phyloP scores from a whole-genome alignment of 768 basidiomycete genomes.

The Megacollybia marginata region DNA sequence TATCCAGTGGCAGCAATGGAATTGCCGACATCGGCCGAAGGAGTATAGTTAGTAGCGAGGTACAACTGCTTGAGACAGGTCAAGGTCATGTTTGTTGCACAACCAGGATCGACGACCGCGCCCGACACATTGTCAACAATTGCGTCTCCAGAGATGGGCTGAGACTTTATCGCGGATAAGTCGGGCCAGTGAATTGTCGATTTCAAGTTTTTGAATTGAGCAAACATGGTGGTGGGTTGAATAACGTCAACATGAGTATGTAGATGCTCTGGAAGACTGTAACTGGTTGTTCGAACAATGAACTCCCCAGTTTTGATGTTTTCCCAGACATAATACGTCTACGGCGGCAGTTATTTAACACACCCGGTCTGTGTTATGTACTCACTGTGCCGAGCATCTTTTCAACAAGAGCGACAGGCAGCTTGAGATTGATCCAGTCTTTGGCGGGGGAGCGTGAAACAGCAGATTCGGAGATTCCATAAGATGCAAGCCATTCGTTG shows the following conservation, averaged over 20 bases:
- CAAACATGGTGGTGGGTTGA: constrained; percentile 69
- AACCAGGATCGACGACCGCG: constrained; percentile 33
- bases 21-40: constrained; percentile 34
- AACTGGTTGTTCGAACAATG: constrained; percentile 59
- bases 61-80: constrained; percentile 49
- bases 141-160: too few species aligned
- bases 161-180: too few species aligned
- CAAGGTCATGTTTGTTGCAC: constrained; percentile 43
- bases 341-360: background rate
- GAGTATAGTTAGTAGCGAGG: constrained; percentile 38
- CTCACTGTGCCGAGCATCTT: constrained; percentile 57
- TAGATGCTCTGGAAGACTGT: constrained; percentile 55
- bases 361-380: background rate
- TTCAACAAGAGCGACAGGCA: constrained; percentile 56
- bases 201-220: constrained; percentile 34
- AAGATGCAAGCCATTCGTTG: constrained; percentile 51
- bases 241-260: constrained; percentile 58
- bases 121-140: background rate
- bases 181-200: constrained; percentile 28
- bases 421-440: constrained; percentile 59
- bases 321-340: constrained; percentile 53
- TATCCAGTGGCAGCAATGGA: constrained; percentile 50
- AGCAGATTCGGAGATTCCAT: constrained; percentile 44
- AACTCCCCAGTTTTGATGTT: constrained; percentile 45
- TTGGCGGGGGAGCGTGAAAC: constrained; percentile 51